Evolutionary conservation across 768 basidiomycete species (phyloP).

Genomic region (Botryobasidium botryosum): DNA sequence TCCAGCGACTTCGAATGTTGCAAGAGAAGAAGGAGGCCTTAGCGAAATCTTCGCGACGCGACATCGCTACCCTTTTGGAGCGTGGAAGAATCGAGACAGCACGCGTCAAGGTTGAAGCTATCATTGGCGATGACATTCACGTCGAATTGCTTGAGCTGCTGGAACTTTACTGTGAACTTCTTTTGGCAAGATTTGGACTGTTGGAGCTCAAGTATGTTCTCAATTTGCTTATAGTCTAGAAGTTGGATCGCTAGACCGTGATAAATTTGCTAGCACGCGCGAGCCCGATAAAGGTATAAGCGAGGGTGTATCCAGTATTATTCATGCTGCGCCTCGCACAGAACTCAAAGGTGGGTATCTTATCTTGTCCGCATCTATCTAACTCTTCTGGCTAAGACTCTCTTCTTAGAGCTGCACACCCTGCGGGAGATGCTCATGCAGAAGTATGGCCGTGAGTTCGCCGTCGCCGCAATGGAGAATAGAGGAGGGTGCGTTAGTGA

Average conservation of each 20-base stretch:
- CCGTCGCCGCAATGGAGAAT: slow-evolving; percentile 75
- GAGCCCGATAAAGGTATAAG: slow-evolving; percentile 76
- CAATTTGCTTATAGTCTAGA: too few species aligned
- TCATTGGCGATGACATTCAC: slow-evolving; percentile 73
- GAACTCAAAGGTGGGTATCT: slow-evolving; percentile 61
- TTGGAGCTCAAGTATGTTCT: slow-evolving; percentile 69
- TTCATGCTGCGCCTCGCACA: slow-evolving; percentile 81
- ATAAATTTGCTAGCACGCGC: slow-evolving; percentile 31
- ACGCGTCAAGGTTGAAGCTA: slow-evolving; percentile 69
- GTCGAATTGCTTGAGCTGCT: slow-evolving; percentile 81
- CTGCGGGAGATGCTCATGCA: slow-evolving; percentile 90
- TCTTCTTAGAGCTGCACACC: slow-evolving; percentile 60
- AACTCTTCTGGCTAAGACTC: background rate
- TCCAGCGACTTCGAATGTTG: slow-evolving; percentile 67
- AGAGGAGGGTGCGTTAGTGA: slow-evolving; percentile 62
- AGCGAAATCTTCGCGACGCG: slow-evolving; percentile 51
- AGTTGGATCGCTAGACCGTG: background rate
- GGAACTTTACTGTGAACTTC: slow-evolving; percentile 88
- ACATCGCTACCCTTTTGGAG: slow-evolving; percentile 68
- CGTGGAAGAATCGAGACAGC: slow-evolving; percentile 72
- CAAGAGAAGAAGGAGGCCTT: slow-evolving; percentile 90
- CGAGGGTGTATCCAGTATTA: slow-evolving; percentile 78
- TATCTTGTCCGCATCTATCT: background rate
- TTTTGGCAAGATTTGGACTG: slow-evolving; percentile 80
- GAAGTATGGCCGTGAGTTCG: slow-evolving; percentile 87